Conservation (phyloP, 208 protist species). For the Hexamita inflata region DNA sequence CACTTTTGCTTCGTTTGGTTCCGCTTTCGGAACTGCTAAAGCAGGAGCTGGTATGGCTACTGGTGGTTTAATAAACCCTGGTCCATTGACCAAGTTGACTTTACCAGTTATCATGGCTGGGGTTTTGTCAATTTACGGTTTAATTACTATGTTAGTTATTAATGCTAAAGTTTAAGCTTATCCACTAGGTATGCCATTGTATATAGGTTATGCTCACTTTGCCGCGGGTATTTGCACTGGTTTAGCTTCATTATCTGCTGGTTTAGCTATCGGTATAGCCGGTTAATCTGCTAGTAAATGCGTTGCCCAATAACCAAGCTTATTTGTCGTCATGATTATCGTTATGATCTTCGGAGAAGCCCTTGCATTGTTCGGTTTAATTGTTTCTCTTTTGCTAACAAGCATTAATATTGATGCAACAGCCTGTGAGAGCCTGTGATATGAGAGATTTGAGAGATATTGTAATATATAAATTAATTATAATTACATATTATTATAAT, state of each 20-base stretch:
- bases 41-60: background rate
- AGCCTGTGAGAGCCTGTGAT: too few relatives aligned
- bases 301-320: slow-evolving; percentile 27
- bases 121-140: slow-evolving; percentile 7
- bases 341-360: slow-evolving; percentile 39
- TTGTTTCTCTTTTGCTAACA: slow-evolving; percentile 29
- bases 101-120: slow-evolving; percentile 26
- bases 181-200: slow-evolving; percentile 9
- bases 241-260: slow-evolving; percentile 30
- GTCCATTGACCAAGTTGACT: background rate
- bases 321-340: slow-evolving; percentile 38
- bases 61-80: slow-evolving; percentile 4
- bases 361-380: slow-evolving; percentile 36
- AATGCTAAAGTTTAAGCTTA: background rate
- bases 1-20: background rate
- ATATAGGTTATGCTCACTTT: slow-evolving; percentile 32
- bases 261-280: slow-evolving; percentile 30
- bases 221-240: slow-evolving; percentile 30
- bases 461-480: too few relatives aligned
- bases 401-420: too few relatives aligned
- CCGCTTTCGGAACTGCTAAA: slow-evolving; percentile 19
- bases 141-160: slow-evolving; percentile 12
- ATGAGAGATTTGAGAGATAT: too few relatives aligned
- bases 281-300: slow-evolving; percentile 28
- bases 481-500: too few relatives aligned